A percentile compares a stretch with the other conserved stretches of the same genome.
Conservation (phyloP, 2,329 filamentous ascomycete genomes). For the Alternaria postmessia region DNA sequence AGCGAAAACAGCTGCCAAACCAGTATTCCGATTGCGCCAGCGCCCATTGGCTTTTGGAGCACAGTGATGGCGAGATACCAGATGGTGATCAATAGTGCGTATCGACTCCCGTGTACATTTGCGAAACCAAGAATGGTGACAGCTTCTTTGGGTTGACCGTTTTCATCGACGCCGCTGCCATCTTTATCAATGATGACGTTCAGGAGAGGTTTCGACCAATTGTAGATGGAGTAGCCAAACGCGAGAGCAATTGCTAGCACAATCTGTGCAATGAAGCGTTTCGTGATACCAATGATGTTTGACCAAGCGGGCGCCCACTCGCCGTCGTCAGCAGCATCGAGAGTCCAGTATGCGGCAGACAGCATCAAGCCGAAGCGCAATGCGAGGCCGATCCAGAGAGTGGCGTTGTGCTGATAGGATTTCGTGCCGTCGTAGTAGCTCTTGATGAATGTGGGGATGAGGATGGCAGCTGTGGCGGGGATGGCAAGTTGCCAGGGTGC, state of each 20-base stretch:
- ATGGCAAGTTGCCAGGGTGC: constrained; percentile 87
- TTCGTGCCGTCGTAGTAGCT: constrained; percentile 82
- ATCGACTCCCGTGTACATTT: constrained; percentile 91
- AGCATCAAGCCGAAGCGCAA: constrained; percentile 80
- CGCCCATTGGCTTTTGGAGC: constrained; percentile 93
- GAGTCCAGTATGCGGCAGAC: constrained; percentile 82
- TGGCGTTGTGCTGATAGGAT: constrained; percentile 87
- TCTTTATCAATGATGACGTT: constrained; percentile 65
- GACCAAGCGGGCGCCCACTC: constrained; percentile 72
- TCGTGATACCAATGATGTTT: constrained; percentile 71
- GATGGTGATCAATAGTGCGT: constrained; percentile 82
- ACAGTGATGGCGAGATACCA: constrained; percentile 79
- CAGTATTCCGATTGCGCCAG: constrained; percentile 81
- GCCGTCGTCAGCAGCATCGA: constrained; percentile 88
- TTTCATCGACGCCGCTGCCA: constrained; percentile 16
- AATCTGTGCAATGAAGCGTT: constrained; percentile 80
- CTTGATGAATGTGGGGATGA: constrained; percentile 77
- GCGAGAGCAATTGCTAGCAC: constrained; percentile 81
- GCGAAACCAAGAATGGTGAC: constrained; percentile 89
- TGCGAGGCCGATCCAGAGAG: constrained; percentile 81
- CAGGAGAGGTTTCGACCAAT: constrained; percentile 85
- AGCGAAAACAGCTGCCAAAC: constrained; percentile 88
- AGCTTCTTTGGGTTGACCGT: constrained; percentile 47
- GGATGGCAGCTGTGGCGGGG: constrained; percentile 75
- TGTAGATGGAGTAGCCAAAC: constrained; percentile 83